Conservation (phyloP, 371 early-diverging fungal genomes). For the Nosema granulosis region DNA sequence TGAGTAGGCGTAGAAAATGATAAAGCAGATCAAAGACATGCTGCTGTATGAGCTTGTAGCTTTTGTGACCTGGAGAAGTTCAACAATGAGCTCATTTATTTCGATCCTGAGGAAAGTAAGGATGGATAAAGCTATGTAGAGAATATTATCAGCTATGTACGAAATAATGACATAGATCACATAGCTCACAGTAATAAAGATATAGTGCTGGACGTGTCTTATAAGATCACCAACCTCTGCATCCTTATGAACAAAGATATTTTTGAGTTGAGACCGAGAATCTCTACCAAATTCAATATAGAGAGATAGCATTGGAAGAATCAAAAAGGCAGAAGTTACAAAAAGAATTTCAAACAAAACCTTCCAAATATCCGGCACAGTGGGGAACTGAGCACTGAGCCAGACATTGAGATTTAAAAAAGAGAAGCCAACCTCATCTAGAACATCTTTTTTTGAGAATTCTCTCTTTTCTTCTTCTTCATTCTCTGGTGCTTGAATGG, state of each 20-base stretch:
- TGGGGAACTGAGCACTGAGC: conserved; percentile 29
- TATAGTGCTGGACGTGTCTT: conserved; percentile 25
- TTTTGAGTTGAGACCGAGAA: not conserved
- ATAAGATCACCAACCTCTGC: not conserved
- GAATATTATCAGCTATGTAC: conserved; percentile 43
- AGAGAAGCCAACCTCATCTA: conserved; percentile 36
- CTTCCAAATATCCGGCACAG: conserved; percentile 21
- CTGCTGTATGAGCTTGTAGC: conserved; percentile 32
- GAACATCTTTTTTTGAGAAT: conserved; percentile 32
- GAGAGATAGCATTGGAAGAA: conserved; percentile 34
- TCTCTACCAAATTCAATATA: conserved; percentile 22
- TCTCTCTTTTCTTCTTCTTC: conserved; percentile 10
- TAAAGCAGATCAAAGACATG: conserved; percentile 41
- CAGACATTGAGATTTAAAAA: conserved; percentile 52
- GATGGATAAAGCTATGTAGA: conserved; percentile 46
- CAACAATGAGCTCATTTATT: conserved; percentile 25
- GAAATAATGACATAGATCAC: conserved; percentile 42
- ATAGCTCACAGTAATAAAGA: conserved; percentile 56
- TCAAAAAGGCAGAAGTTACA: conserved; percentile 53
- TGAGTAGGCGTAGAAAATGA: conserved; percentile 48
- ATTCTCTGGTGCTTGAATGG: conserved; percentile 23
- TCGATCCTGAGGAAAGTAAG: conserved; percentile 36
- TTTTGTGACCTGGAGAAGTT: conserved; percentile 41
- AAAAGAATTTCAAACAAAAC: conserved; percentile 43
- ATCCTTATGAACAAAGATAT: conserved; percentile 29